Evolutionary conservation across 352 stramenopile species (phyloP).

Genomic region (Globisporangium okanoganense): DNA sequence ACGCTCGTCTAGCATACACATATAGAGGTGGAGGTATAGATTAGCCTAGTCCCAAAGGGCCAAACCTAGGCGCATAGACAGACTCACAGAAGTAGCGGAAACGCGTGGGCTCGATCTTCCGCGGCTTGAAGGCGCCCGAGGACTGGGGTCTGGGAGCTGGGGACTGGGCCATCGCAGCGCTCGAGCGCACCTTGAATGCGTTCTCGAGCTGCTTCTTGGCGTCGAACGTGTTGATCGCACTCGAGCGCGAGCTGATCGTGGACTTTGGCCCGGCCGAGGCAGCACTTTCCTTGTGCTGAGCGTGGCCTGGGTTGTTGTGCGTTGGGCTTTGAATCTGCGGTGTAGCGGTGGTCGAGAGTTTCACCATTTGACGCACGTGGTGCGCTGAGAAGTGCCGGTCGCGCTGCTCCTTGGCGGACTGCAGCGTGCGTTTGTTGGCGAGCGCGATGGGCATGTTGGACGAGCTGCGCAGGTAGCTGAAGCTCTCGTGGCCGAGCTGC

Average conservation of each 20-base stretch:
- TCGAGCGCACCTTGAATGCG: conserved; percentile 21
- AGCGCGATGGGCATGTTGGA: conserved; percentile 35
- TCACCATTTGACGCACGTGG: conserved; percentile 51
- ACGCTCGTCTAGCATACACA: conserved; percentile 44
- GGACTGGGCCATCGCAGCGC: conserved; percentile 2
- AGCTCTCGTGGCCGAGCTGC: conserved; percentile 24
- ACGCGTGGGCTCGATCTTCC: conserved; percentile 67
- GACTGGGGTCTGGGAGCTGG: conserved; percentile 38
- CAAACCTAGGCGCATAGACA: background rate
- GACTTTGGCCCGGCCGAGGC: conserved; percentile 16
- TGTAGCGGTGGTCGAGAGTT: conserved; percentile 18
- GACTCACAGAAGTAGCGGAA: conserved; percentile 83
- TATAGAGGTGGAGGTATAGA: background rate
- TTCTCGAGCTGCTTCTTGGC: conserved; percentile 28
- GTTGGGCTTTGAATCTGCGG: background rate
- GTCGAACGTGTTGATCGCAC: conserved; percentile 20
- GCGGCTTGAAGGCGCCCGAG: conserved; percentile 51
- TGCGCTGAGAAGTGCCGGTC: conserved; percentile 30
- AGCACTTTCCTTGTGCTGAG: background rate
- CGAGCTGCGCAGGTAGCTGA: conserved; percentile 13
- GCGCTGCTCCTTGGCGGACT: conserved; percentile 32
- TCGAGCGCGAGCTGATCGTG: conserved; percentile 22
- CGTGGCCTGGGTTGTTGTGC: background rate
- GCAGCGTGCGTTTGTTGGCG: conserved; percentile 23
- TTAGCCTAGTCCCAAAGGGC: too few species aligned